A percentile compares a stretch with the other conserved stretches of the same genome.
Evolutionary conservation across 2,329 filamentous ascomycete species (phyloP).

Genomic region (Colletotrichum phormii): DNA sequence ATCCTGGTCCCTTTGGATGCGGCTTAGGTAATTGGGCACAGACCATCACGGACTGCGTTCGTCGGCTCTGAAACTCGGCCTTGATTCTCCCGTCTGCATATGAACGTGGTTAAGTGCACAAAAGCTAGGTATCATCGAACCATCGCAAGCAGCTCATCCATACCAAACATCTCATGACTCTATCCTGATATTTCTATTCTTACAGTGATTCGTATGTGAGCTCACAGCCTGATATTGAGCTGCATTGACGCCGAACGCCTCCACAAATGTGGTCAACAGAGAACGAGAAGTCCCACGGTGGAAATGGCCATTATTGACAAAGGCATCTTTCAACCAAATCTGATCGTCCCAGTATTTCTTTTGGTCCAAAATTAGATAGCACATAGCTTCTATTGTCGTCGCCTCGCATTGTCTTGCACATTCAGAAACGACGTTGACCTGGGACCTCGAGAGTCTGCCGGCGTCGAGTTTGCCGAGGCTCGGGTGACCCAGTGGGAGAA

Average conservation of each 20-base stretch:
- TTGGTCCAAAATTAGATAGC: not conserved
- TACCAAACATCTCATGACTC: not conserved
- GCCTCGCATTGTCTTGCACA: not conserved
- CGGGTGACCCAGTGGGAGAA: not conserved
- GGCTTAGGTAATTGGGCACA: slow-evolving; percentile 26
- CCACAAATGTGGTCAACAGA: not conserved
- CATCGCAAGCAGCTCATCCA: not conserved
- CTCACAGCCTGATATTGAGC: not conserved
- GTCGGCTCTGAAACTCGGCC: not conserved
- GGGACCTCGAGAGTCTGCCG: not conserved
- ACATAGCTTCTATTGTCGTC: not conserved
- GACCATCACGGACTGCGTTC: not conserved
- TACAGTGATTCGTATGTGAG: not conserved
- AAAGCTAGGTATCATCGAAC: not conserved
- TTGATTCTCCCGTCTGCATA: not conserved
- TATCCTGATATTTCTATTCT: not conserved
- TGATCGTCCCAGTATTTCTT: not conserved
- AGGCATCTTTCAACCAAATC: not conserved
- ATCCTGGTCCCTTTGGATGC: not conserved
- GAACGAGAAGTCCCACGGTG: not conserved
- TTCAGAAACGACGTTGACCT: not conserved
- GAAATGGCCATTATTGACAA: not conserved
- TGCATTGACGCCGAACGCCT: not conserved
- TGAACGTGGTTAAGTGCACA: not conserved
- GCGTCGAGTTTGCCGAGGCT: not conserved